Evolutionary conservation across 2,329 filamentous ascomycete species (phyloP), one percentile per base, ranked within the genome.

Genomic region (Simplicillium sp.): DNA sequence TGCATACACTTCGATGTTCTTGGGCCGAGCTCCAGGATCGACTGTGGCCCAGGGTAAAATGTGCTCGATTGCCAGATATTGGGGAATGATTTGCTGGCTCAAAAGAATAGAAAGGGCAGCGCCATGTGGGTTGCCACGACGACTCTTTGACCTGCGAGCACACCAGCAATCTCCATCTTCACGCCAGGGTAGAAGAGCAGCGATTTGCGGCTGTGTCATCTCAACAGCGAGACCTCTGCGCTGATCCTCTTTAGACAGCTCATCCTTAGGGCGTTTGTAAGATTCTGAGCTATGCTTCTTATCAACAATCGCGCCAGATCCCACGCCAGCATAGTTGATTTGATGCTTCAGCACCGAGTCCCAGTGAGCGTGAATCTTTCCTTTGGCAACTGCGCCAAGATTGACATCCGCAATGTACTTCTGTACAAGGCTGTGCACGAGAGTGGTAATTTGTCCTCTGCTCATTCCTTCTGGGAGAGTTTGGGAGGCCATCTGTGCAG

Each of bases 141-240:
- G 57, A 37, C 69, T 62, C 11, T 54, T 48, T 1, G 64, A 62
- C 3, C 53, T 55, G 0, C 67, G 71, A 4, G 82, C 80, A 58
- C 90, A 97, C 84, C 87, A 97, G 60, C 87, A 94, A 46, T 97
- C 85, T 15, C 84, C 86, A 29, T 82, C 73, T 37, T 94, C 85
- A 9, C 80, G 67, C 87, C 89, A 95, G 3, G 68, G 62, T 2
- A 42, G 38, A 2, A 95, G 68, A 1, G 84, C 87, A 1, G 68
- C 59, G n/a, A 72, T 69, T 1, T 69, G 62, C 3, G 43, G 29
- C 11, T 15, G 17, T 11, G 16, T 40, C 1, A 49, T 48, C 4
- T 49, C 41, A 9, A 52, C 17, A 31, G 48, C 47, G 15, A 53
- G 4, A 2, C 54, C 56, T 6, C 50, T 49, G 20, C 45, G 38